These are phyloP conservation scores for Rhodotorula glutinis DNA, from an alignment of 1,284 basidiomycete species.

Conservation along the genomic window DNA sequence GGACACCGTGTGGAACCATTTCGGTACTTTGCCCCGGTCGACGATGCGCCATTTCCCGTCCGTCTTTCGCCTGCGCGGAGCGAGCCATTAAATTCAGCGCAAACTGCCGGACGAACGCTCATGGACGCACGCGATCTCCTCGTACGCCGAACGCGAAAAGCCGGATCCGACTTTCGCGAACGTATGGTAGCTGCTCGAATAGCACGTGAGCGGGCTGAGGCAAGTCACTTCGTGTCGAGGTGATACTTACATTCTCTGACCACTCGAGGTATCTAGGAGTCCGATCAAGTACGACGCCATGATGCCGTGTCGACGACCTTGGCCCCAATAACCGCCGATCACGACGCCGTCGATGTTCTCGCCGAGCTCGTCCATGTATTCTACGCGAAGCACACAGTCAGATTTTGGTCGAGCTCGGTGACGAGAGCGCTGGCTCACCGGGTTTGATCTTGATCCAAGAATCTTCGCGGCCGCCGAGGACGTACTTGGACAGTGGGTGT, in stretches of 20 bases:
- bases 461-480: conserved; percentile 74
- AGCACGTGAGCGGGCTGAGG: not conserved
- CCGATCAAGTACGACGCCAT: conserved; percentile 52
- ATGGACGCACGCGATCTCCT: conserved; percentile 58
- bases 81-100: not conserved
- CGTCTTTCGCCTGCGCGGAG: conserved; percentile 46
- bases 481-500: conserved; percentile 71
- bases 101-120: no score
- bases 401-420: no score
- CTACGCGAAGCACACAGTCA: conserved; percentile 44
- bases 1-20: conserved; percentile 44
- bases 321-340: conserved; percentile 58
- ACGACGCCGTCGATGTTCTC: conserved; percentile 79
- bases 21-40: conserved; percentile 45
- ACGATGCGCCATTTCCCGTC: conserved; percentile 49
- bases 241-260: conserved; percentile 53
- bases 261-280: conserved; percentile 47
- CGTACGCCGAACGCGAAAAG: conserved; percentile 74
- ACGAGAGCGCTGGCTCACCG: conserved; percentile 12
- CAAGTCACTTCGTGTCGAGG: not conserved
- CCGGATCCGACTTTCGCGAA: conserved; percentile 86
- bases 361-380: conserved; percentile 66
- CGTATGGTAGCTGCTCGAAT: conserved; percentile 60
- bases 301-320: conserved; percentile 51
- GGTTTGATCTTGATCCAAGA: conserved; percentile 96